phyloP scores from a whole-genome alignment of 306 rosid species.

The Carpinus fangiana region DNA sequence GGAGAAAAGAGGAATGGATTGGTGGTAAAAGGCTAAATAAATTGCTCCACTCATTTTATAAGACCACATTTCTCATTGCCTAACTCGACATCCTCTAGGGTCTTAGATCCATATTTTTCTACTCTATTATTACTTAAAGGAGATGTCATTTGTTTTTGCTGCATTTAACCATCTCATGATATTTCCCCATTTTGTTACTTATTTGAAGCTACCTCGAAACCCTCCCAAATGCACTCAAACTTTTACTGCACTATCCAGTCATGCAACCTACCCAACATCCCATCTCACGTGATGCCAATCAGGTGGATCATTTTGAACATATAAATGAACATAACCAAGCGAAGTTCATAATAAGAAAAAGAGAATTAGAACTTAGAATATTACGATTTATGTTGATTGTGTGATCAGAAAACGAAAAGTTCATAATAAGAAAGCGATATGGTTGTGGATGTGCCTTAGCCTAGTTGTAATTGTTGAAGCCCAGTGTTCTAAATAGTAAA shows the following conservation, averaged over 20 bases:
- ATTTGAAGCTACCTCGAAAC: neutral
- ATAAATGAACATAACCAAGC: neutral
- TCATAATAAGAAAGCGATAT: neutral
- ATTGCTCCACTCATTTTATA: neutral
- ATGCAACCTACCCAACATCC: conserved; percentile 8
- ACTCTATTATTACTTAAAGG: neutral
- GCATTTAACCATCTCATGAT: neutral
- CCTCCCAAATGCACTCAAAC: neutral
- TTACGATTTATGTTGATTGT: too few relatives aligned
- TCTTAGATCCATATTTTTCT: neutral
- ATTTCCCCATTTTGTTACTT: conserved; percentile 16
- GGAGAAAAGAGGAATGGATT: too few relatives aligned
- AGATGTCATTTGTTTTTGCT: neutral
- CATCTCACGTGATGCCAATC: neutral
- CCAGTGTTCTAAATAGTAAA: neutral
- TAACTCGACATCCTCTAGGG: neutral
- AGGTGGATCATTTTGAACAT: neutral
- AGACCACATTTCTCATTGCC: neutral
- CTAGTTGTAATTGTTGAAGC: neutral
- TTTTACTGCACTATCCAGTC: neutral
- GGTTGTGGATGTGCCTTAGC: neutral
- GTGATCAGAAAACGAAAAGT: neutral
- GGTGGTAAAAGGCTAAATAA: too few relatives aligned
- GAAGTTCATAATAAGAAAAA: too few relatives aligned
- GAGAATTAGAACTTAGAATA: too few relatives aligned